Evolutionary conservation across 1,139 yeast species (phyloP).

Genomic region (Saccharomyces hybrid): DNA sequence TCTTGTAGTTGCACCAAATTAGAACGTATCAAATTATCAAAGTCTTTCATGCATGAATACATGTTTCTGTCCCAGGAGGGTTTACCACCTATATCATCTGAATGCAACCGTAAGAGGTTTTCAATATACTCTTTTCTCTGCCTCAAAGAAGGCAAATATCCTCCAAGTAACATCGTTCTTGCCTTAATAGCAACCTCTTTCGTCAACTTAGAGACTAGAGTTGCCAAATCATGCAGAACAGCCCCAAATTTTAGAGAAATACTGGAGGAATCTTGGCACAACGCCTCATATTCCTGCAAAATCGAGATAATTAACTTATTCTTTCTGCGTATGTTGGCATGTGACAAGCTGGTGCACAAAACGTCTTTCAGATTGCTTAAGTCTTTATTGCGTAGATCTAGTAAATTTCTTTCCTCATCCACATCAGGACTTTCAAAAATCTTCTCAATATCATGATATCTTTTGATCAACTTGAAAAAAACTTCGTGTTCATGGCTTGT

Average conservation of each 20-base stretch:
- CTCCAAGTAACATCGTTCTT: constrained; percentile 85
- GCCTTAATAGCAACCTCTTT: constrained; percentile 90
- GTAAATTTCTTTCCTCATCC: constrained; percentile 76
- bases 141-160: constrained; percentile 85
- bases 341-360: constrained; percentile 64
- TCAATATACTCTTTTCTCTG: constrained; percentile 94
- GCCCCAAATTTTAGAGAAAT: constrained; percentile 63
- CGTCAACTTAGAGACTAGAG: constrained; percentile 76
- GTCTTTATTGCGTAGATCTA: constrained; percentile 76
- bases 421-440: constrained; percentile 64
- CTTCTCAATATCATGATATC: constrained; percentile 66
- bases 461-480: constrained; percentile 56
- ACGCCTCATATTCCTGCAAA: constrained; percentile 65
- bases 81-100: constrained; percentile 83
- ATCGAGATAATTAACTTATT: constrained; percentile 80
- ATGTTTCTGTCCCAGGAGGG: constrained; percentile 58
- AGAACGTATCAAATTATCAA: constrained; percentile 87
- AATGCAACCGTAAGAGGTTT: constrained; percentile 83
- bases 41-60: constrained; percentile 66
- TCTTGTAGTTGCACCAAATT: constrained; percentile 93
- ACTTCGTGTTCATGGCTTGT: constrained; percentile 71
- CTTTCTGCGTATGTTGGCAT: constrained; percentile 83
- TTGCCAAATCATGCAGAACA: constrained; percentile 67
- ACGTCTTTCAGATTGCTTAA: constrained; percentile 68
- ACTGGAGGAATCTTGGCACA: constrained; percentile 53